phyloP scores from a whole-genome alignment of 441 rosid genomes.

The Cnidoscolus chayamansa region DNA sequence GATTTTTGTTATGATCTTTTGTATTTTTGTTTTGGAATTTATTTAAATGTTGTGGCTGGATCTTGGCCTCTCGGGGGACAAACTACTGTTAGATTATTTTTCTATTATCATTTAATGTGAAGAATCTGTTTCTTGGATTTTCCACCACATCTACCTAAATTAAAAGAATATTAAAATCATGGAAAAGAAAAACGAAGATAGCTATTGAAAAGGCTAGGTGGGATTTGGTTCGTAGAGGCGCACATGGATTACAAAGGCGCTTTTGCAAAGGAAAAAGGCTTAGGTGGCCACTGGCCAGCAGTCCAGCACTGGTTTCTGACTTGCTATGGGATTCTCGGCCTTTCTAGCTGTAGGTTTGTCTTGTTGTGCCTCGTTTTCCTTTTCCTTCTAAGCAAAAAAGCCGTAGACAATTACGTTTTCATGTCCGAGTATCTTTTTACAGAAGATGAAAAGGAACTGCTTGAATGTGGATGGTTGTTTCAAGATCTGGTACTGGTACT shows the following conservation, averaged over 20 bases:
- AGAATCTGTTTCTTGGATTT: neutral
- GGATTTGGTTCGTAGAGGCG: neutral
- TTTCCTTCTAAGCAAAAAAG: neutral
- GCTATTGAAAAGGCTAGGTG: too few species aligned
- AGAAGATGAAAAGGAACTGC: too few species aligned
- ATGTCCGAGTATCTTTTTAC: too few species aligned
- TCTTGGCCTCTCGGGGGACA: neutral
- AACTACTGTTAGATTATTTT: too few species aligned
- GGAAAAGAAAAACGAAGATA: neutral
- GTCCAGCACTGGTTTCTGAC: constrained; percentile 23
- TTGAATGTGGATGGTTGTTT: too few species aligned
- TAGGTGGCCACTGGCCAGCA: constrained; percentile 15
- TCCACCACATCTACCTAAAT: too few species aligned
- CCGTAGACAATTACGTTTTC: too few species aligned
- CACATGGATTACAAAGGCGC: constrained; percentile 19
- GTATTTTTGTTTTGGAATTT: constrained; percentile 12
- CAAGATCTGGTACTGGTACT: too few species aligned
- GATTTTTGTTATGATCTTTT: constrained; percentile 19
- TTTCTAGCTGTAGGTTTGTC: constrained; percentile 6
- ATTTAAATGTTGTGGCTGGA: constrained; percentile 21
- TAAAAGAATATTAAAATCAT: neutral
- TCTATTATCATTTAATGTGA: neutral
- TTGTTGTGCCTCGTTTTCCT: neutral
- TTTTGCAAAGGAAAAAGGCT: constrained; percentile 13
- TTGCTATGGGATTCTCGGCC: neutral